Evolutionary conservation across 306 rosid species (phyloP).

Genomic region (Pueraria montana): DNA sequence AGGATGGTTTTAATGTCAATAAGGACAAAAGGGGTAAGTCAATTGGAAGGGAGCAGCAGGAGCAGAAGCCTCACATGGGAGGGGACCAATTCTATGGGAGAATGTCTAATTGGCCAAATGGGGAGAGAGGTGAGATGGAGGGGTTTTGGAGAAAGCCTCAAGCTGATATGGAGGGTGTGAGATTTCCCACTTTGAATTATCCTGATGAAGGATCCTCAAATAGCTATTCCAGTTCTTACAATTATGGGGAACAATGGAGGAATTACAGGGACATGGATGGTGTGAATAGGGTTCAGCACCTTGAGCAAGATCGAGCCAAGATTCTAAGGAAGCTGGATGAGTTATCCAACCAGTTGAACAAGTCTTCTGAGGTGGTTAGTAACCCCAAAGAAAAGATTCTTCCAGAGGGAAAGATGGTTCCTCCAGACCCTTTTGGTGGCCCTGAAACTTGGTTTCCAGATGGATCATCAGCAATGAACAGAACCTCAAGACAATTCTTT

Average conservation of each 20-base stretch:
- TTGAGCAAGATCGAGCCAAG: conserved; percentile 88
- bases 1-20: conserved; percentile 49
- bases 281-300: conserved; percentile 62
- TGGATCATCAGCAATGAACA: conserved; percentile 60
- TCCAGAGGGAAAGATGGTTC: conserved; percentile 58
- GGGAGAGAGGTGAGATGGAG: conserved; percentile 62
- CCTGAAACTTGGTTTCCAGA: conserved; percentile 63
- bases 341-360: conserved; percentile 78
- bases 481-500: conserved; percentile 60
- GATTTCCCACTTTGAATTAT: conserved; percentile 71
- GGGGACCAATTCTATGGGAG: conserved; percentile 56
- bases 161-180: conserved; percentile 66
- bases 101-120: conserved; percentile 64
- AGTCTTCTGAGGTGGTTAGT: conserved; percentile 70
- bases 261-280: conserved; percentile 62
- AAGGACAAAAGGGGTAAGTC: conserved; percentile 49
- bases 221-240: conserved; percentile 52
- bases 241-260: conserved; percentile 64
- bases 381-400: conserved; percentile 68
- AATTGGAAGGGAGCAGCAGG: conserved; percentile 59
- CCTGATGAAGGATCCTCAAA: conserved; percentile 76
- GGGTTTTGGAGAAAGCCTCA: conserved; percentile 56
- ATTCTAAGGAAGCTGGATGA: conserved; percentile 94
- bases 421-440: conserved; percentile 69
- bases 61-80: conserved; percentile 51